phyloP scores from a whole-genome alignment of 2,329 filamentous ascomycete species.

The Thielaviopsis punctulata region DNA sequence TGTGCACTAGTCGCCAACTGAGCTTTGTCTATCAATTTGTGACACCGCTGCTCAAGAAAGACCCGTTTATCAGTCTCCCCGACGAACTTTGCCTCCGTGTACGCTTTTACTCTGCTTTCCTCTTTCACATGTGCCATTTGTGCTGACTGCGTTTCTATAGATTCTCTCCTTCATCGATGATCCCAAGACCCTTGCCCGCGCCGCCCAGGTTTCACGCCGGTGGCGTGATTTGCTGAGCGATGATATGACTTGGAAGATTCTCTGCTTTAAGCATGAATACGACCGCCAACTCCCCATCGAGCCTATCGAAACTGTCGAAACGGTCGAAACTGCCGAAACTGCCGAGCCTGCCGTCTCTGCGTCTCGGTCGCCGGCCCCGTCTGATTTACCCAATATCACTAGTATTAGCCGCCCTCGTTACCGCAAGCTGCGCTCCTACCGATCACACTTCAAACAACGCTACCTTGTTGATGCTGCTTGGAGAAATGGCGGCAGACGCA shows the following conservation, averaged over 20 bases:
- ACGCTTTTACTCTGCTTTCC: conserved; percentile 21
- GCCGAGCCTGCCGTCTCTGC: not conserved
- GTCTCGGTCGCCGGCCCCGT: conserved; percentile 16
- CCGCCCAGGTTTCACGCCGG: conserved; percentile 86
- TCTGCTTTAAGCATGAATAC: conserved; percentile 93
- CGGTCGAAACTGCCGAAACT: not conserved
- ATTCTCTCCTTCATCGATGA: conserved; percentile 95
- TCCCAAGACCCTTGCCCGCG: conserved; percentile 77
- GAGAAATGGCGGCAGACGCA: conserved; percentile 76
- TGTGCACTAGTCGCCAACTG: conserved; percentile 87
- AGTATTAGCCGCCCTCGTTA: conserved; percentile 19
- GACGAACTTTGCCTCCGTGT: conserved; percentile 85
- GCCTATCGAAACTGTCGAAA: not conserved
- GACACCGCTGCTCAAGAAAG: conserved; percentile 83
- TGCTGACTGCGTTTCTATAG: conserved; percentile 26
- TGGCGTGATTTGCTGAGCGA: conserved; percentile 91
- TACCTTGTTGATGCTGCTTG: conserved; percentile 96
- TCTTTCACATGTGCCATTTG: no score
- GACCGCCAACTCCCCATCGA: conserved; percentile 38
- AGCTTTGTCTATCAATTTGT: conserved; percentile 96
- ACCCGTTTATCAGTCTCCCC: conserved; percentile 81
- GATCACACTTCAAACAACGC: conserved; percentile 92
- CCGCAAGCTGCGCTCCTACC: conserved; percentile 64
- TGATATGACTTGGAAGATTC: conserved; percentile 94
- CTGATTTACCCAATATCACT: not conserved